These are phyloP conservation scores for Radiomyces spectabilis DNA, from an alignment of 192 early-diverging fungal species.

Conservation along the genomic window DNA sequence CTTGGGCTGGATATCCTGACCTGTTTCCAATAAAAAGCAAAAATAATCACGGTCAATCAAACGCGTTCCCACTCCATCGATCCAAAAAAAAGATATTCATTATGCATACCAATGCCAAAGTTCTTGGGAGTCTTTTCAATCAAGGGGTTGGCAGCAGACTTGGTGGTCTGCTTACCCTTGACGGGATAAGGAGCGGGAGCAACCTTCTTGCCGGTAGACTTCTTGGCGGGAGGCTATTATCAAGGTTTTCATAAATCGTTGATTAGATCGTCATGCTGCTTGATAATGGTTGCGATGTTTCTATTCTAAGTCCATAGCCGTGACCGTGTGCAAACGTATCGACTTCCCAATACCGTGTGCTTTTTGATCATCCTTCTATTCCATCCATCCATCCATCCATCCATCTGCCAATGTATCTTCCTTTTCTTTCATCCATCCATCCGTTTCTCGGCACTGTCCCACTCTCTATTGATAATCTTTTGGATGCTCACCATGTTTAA, in stretches of 20 bases:
- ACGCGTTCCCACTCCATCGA: no score
- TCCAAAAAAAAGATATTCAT: no score
- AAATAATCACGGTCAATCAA: no score
- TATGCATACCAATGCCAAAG: conserved; percentile 85
- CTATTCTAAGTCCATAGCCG: background rate
- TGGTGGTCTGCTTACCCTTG: conserved; percentile 63
- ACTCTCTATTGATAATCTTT: no score
- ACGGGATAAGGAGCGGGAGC: conserved; percentile 79
- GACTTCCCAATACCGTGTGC: background rate
- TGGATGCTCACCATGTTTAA: no score
- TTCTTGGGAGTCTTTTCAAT: conserved; percentile 91
- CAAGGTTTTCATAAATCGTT: background rate
- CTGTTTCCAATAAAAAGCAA: conserved; percentile 17
- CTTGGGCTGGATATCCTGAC: conserved; percentile 94
- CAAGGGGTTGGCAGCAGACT: conserved; percentile 73
- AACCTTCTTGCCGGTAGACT: conserved; percentile 78
- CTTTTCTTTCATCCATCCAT: background rate
- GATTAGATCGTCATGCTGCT: background rate
- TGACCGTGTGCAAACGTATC: background rate
- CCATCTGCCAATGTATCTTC: background rate
- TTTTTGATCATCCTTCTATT: background rate
- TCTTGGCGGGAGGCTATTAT: conserved; percentile 30
- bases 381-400: background rate
- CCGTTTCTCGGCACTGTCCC: no score
- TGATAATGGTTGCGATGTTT: no score